A percentile compares a stretch with the other conserved stretches of the same genome.
phyloP scores from a whole-genome alignment of 1,284 basidiomycete genomes.

The Athelia sp. region DNA sequence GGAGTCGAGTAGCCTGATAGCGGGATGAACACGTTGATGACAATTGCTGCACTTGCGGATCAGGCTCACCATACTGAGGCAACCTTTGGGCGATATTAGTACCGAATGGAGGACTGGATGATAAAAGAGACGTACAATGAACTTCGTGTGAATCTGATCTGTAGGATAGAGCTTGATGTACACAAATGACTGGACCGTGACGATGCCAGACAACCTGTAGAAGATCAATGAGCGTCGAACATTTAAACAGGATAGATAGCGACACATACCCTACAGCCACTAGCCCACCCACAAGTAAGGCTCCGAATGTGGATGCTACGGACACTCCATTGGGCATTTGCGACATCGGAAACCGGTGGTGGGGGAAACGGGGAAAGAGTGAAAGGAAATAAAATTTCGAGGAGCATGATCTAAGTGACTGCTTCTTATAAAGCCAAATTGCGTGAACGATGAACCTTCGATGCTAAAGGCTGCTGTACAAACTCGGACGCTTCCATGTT shows the following conservation, averaged over 20 bases:
- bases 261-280: slow-evolving; percentile 29
- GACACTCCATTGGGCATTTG: too few relatives aligned
- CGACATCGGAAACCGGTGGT: too few relatives aligned
- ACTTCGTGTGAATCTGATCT: slow-evolving; percentile 28
- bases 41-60: not conserved
- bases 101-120: not conserved
- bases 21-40: not conserved
- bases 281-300: slow-evolving; percentile 39
- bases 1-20: slow-evolving; percentile 31
- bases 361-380: too few relatives aligned
- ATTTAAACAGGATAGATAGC: not conserved
- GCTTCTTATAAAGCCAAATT: too few relatives aligned
- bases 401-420: too few relatives aligned
- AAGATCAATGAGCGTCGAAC: not conserved
- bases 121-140: slow-evolving; percentile 24
- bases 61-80: slow-evolving; percentile 20
- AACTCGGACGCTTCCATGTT: too few relatives aligned
- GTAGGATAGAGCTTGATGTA: slow-evolving; percentile 38
- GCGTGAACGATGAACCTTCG: too few relatives aligned
- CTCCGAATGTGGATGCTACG: slow-evolving; percentile 29
- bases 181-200: slow-evolving; percentile 33
- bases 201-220: slow-evolving; percentile 16
- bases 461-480: too few relatives aligned
- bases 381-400: too few relatives aligned
- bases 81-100: slow-evolving; percentile 14